Percentiles rank a stretch among this genome's conserved stretches.
phyloP scores from a whole-genome alignment of 2,329 filamentous ascomycete species.

The Daldinia sp. region DNA sequence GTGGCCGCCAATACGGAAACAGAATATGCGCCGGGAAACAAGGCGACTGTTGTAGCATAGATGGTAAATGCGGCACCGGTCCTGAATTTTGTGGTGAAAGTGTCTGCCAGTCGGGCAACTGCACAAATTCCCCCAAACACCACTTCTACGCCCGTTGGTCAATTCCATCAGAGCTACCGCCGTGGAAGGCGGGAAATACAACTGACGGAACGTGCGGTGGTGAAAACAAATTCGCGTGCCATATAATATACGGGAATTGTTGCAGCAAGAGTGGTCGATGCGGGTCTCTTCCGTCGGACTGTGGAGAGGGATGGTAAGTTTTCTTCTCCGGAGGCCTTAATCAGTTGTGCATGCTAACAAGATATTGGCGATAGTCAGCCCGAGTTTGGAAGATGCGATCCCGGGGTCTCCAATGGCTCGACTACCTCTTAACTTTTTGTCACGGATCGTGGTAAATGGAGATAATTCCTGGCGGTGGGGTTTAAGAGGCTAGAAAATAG shows the following conservation, averaged over 20 bases:
- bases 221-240: neutral
- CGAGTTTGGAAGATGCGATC: neutral
- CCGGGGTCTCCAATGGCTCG: neutral
- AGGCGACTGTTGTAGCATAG: constrained; percentile 45
- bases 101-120: constrained; percentile 37
- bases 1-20: constrained; percentile 44
- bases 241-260: neutral
- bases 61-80: constrained; percentile 42
- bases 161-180: neutral
- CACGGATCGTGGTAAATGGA: no score
- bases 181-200: neutral
- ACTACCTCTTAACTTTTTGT: neutral
- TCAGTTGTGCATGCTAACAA: neutral
- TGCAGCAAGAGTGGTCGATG: neutral
- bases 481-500: no score
- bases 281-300: neutral
- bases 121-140: neutral
- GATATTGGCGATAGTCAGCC: neutral
- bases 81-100: constrained; percentile 36
- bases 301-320: neutral
- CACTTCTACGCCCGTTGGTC: no score
- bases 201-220: neutral
- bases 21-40: constrained; percentile 46
- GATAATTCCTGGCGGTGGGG: no score
- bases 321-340: neutral